A percentile compares a stretch with the other conserved stretches of the same genome.
phyloP scores from a whole-genome alignment of 352 stramenopile species.

The Globisporangium splendens region DNA sequence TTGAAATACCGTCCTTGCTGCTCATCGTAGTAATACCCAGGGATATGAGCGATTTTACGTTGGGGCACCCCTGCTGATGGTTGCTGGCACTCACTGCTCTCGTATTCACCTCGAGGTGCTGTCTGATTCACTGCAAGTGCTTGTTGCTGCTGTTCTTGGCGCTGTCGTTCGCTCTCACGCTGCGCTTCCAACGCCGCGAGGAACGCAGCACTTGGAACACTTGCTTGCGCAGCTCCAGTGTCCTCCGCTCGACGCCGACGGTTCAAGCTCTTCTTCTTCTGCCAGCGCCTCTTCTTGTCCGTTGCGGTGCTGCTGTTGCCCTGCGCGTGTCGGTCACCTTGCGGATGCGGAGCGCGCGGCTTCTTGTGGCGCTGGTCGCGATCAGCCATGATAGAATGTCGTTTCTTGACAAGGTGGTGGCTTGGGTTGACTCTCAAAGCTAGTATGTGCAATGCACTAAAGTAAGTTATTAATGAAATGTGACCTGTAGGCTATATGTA shows the following conservation, averaged over 20 bases:
- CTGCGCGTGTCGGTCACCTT: background rate
- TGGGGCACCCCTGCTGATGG: background rate
- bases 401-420: background rate
- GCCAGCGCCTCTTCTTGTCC: background rate
- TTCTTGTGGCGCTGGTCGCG: slow-evolving; percentile 2
- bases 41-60: slow-evolving; percentile 19
- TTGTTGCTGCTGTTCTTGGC: slow-evolving; percentile 2
- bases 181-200: slow-evolving; percentile 59
- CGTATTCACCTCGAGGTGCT: too few relatives aligned
- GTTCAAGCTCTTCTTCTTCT: background rate
- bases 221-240: background rate
- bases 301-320: background rate
- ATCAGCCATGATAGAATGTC: background rate
- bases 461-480: too few relatives aligned
- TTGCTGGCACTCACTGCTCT: background rate
- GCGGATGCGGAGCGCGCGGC: background rate
- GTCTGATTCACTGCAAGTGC: background rate
- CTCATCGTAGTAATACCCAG: slow-evolving; percentile 65
- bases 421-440: background rate
- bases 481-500: too few relatives aligned
- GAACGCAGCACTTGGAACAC: slow-evolving; percentile 32
- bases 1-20: slow-evolving; percentile 48
- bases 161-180: slow-evolving; percentile 33
- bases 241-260: background rate
- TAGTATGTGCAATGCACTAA: background rate